phyloP scores from a whole-genome alignment of 495 filamentous ascomycete genomes.

The Aspergillus olivimuriae region DNA sequence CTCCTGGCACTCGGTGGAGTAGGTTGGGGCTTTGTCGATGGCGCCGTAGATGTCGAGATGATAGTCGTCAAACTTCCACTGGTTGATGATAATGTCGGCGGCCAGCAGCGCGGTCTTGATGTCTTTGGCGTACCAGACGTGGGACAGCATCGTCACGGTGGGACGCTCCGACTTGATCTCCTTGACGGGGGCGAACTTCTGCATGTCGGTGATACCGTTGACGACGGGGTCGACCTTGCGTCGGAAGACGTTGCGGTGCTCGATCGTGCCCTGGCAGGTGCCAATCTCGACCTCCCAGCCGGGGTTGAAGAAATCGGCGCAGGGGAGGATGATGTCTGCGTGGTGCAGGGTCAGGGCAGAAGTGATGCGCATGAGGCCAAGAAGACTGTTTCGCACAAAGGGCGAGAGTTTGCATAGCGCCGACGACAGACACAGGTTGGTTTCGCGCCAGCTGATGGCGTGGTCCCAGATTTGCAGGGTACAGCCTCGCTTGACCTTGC shows the following conservation, averaged over 20 bases:
- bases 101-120: slow-evolving; percentile 58
- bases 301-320: slow-evolving; percentile 62
- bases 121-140: slow-evolving; percentile 61
- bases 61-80: slow-evolving; percentile 61
- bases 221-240: slow-evolving; percentile 64
- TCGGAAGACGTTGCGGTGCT: slow-evolving; percentile 52
- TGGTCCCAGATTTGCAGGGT: slow-evolving; percentile 65
- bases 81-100: slow-evolving; percentile 60
- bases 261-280: slow-evolving; percentile 49
- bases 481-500: slow-evolving; percentile 55
- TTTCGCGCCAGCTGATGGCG: slow-evolving; percentile 60
- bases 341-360: slow-evolving; percentile 56
- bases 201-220: slow-evolving; percentile 62
- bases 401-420: slow-evolving; percentile 52
- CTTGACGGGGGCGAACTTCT: slow-evolving; percentile 54
- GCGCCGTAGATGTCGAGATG: slow-evolving; percentile 58
- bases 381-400: slow-evolving; percentile 49
- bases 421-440: slow-evolving; percentile 53
- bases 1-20: slow-evolving; percentile 56
- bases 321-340: slow-evolving; percentile 59
- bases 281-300: slow-evolving; percentile 64
- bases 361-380: slow-evolving; percentile 53
- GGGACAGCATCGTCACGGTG: slow-evolving; percentile 60
- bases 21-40: slow-evolving; percentile 52
- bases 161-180: slow-evolving; percentile 50